Base-by-base conservation (phyloP, 495 filamentous ascomycete genomes). In the Lasiosphaeriaceae sp. region DNA sequence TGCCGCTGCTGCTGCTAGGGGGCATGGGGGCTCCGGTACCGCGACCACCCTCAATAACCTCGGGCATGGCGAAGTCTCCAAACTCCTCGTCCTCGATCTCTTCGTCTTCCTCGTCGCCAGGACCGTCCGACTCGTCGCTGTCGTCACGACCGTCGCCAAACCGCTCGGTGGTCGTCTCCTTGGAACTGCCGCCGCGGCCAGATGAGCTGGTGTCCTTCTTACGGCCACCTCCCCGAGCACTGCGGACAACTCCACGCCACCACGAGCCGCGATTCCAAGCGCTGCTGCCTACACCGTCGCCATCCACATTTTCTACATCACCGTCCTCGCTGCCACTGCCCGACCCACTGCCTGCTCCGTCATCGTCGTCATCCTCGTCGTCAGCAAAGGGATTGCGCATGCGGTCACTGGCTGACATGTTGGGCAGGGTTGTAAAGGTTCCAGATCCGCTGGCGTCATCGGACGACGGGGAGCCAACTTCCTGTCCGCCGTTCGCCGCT, bases 21-120 rank as follows among this genome's bases (percentile, higher is more conserved):
- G 56, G 43, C 17, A 37, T 4, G 12, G 24, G 7, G 21, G 51
- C 55, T 9, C 54, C 56, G 2, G 58, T 52, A 35, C 49, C 54
- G 9, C 59, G 21, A 9, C 29, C 47, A 17, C 52, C 51, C 14
- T 64, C 54, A 16, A 69, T 68, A 14, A 72, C 75, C 61, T 80
- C 77, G 49, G 76, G 72, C 74, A 80, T 78, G 65, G 76, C 76
- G 59, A 80, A 80, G 53, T 80, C 78, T 14, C 76, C 77, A 62
- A 78, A 79, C 56, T 80, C 77, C 48, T 78, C 77, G 34, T 79
- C 75, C 8, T 76, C 77, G 2, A 75, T 72, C 8, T 76, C 76
- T 20, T 77, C 66, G 29, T 69, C 71, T 16, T 72, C 70, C 20
- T 71, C 70, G 31, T 70, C 70, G 11, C 51, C 60, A 11, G n/a